These are phyloP conservation scores for Uncinocarpus reesii DNA, from an alignment of 2,329 filamentous ascomycete genomes.

Conservation along the genomic window DNA sequence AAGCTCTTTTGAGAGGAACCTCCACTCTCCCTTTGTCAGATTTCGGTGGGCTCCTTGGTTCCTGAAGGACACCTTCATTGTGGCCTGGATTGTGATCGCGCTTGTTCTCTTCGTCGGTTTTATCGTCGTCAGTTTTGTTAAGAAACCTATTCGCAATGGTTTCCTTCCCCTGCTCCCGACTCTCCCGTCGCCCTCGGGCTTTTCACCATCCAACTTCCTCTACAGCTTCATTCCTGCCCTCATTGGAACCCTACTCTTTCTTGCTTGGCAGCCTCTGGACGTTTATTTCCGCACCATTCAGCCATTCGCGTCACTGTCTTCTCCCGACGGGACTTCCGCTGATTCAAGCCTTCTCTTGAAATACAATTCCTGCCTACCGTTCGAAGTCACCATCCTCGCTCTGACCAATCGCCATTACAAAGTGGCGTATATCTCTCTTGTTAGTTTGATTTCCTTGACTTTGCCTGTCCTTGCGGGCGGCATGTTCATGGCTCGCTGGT, in stretches of 20 bases:
- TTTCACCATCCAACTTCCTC: conserved; percentile 78
- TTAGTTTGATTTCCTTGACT: conserved; percentile 43
- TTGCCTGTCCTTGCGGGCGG: conserved; percentile 52
- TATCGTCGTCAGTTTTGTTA: conserved; percentile 67
- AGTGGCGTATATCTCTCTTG: conserved; percentile 46
- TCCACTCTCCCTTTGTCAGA: conserved; percentile 45
- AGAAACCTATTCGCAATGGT: conserved; percentile 54
- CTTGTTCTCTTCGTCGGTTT: conserved; percentile 58
- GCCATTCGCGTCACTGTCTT: conserved; percentile 47
- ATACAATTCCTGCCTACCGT: conserved; percentile 46
- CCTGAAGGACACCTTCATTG: conserved; percentile 55
- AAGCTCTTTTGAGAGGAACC: conserved; percentile 41
- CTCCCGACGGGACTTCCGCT: conserved; percentile 43
- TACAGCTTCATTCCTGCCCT: conserved; percentile 57
- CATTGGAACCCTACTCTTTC: conserved; percentile 50
- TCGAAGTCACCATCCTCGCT: conserved; percentile 45
- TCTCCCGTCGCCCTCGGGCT: conserved; percentile 52
- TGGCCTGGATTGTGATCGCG: conserved; percentile 53
- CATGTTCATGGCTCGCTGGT: conserved; percentile 53
- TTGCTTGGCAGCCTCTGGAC: conserved; percentile 51
- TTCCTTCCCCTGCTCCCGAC: conserved; percentile 61
- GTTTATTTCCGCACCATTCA: conserved; percentile 50
- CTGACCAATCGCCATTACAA: conserved; percentile 47
- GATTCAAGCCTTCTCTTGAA: conserved; percentile 48
- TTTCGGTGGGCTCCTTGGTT: conserved; percentile 68